A percentile compares a stretch with the other conserved stretches of the same genome.
These are phyloP conservation scores for Zymoseptoria ardabiliae DNA, from an alignment of 2,329 filamentous ascomycete genomes.

Conservation along the genomic window DNA sequence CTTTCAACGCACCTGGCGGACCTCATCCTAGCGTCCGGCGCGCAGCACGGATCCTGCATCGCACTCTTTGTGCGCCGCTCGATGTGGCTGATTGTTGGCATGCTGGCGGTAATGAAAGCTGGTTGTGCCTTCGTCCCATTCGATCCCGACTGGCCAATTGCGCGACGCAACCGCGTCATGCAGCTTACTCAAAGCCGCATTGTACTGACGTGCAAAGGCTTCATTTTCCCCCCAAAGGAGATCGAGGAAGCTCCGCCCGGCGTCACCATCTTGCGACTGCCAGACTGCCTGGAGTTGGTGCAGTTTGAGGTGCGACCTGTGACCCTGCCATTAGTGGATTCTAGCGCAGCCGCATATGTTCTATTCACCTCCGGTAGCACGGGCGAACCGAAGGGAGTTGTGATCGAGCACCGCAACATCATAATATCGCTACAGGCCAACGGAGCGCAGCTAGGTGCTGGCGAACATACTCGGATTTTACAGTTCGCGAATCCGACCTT, in stretches of 20 bases:
- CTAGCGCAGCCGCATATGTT: background rate
- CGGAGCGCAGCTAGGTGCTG: too few species aligned
- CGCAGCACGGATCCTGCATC: conserved; percentile 3
- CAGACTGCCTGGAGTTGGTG: too few species aligned
- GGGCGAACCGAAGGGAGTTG: background rate
- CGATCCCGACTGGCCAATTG: conserved; percentile 21
- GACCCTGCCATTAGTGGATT: too few species aligned
- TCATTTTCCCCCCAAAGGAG: background rate
- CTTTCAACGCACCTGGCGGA: too few species aligned
- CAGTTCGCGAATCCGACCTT: too few species aligned
- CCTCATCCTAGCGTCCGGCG: too few species aligned
- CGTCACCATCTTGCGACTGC: too few species aligned
- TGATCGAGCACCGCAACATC: background rate
- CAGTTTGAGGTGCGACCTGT: too few species aligned
- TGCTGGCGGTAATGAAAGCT: conserved; percentile 26
- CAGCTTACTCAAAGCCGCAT: conserved; percentile 18
- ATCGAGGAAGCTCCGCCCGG: background rate
- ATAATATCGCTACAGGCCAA: background rate
- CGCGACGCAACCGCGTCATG: conserved; percentile 22
- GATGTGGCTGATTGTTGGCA: conserved; percentile 22
- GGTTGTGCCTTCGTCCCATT: conserved; percentile 24
- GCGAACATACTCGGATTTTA: too few species aligned
- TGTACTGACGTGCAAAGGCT: conserved; percentile 2
- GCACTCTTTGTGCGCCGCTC: conserved; percentile 24
- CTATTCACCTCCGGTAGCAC: background rate